These are phyloP conservation scores for Peziza echinospora DNA, from an alignment of 495 filamentous ascomycete genomes.

Conservation along the genomic window DNA sequence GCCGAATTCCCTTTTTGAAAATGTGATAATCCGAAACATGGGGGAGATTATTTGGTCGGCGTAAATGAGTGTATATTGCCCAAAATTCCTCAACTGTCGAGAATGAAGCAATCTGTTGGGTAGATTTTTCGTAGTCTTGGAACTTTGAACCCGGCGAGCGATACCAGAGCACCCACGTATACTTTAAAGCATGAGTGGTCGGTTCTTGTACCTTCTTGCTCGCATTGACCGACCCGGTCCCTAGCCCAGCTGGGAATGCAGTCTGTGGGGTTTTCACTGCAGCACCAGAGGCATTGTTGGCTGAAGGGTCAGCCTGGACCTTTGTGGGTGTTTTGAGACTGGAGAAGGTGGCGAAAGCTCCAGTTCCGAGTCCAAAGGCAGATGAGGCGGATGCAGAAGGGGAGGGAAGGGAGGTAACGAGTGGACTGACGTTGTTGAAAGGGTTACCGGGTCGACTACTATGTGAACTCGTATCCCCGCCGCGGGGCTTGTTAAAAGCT, in stretches of 20 bases:
- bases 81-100: constrained; percentile 80
- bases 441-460: constrained; percentile 52
- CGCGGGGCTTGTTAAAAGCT: constrained; percentile 20
- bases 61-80: constrained; percentile 74
- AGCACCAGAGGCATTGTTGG: background rate
- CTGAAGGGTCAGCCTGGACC: background rate
- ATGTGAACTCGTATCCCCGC: constrained; percentile 28
- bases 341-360: constrained; percentile 94
- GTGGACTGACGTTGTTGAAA: constrained; percentile 60
- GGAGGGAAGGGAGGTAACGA: constrained; percentile 48
- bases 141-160: constrained; percentile 66
- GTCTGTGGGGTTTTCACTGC: constrained; percentile 22
- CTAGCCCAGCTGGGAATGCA: background rate
- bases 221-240: constrained; percentile 25
- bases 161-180: constrained; percentile 94
- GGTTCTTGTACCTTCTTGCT: constrained; percentile 22
- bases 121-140: constrained; percentile 95
- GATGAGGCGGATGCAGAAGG: constrained; percentile 73
- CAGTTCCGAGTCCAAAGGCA: constrained; percentile 69
- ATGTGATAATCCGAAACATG: constrained; percentile 95
- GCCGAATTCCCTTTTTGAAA: constrained; percentile 89
- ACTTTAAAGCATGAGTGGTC: constrained; percentile 42
- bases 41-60: constrained; percentile 67
- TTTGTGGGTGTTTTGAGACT: background rate
- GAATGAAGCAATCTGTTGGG: constrained; percentile 62